Evolutionary conservation across 768 basidiomycete genomes (phyloP), one percentile per base, ranked within the genome.

Genomic region (Roridomyces roridus): DNA sequence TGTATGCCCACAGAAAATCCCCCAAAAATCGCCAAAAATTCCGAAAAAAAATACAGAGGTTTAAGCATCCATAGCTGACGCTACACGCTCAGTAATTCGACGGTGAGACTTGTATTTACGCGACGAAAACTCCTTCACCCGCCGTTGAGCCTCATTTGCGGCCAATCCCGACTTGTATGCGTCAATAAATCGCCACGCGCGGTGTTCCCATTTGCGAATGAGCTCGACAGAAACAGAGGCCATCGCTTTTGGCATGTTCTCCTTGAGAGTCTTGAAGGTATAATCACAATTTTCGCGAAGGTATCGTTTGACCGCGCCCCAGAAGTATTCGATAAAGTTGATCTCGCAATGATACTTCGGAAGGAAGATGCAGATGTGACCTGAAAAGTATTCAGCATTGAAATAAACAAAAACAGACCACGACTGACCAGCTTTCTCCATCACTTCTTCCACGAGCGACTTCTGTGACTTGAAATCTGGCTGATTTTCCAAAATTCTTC

Each of bases 401-500:
- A n/a, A n/a, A n/a, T n/a, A n/a, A 8, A 15, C 25, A 48, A 34
- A 36, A 34, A 7, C 12, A 18, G 23, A 29, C 20, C 14, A 18
- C n/a, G n/a, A 36, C 28, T 7, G 14, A 48, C 46, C 46, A 17
- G 49, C 53, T 9, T 44, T 46, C 45, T 55, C 53, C 14, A 55
- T 14, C 4, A 48, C 46, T 23, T 55, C 53, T 28, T 55, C 46
- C 29, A 55, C 53, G 8, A 55, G 26, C 20, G 53, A 55, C 8
- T 23, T 6, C 53, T 55, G 53, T 29, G 47, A 45, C 46, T 39
- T 9, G 35, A 55, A 55, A 35, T 55, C 53, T 7, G 46, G 53
- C 26, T 55, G 53, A 10, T 37, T 25, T 11, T 47, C 53, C 7
- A 55, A 24, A 18, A 74, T 61, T 7, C 55, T 63, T 23, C 60